Conservation (phyloP, 2,329 filamentous ascomycete genomes). For the Microcyclospora tardicrescens region DNA sequence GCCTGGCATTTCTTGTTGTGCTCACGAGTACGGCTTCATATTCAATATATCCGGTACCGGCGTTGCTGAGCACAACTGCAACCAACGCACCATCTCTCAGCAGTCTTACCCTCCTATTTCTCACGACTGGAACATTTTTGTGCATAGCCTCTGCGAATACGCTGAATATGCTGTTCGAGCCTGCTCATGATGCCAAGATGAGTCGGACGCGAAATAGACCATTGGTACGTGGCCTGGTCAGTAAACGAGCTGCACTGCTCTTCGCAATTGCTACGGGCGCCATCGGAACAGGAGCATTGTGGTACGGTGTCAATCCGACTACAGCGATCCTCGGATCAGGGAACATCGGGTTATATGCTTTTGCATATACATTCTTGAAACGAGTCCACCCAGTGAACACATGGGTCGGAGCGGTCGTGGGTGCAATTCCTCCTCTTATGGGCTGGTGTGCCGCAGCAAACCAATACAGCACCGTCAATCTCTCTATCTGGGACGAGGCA, state of each 20-base stretch:
- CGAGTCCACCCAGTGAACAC: conserved; percentile 78
- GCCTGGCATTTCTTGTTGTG: conserved; percentile 80
- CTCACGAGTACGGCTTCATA: conserved; percentile 85
- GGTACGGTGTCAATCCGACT: conserved; percentile 86
- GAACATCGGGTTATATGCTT: conserved; percentile 84
- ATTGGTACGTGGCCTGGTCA: conserved; percentile 69
- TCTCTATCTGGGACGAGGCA: conserved; percentile 17
- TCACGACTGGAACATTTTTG: conserved; percentile 72
- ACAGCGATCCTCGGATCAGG: conserved; percentile 70
- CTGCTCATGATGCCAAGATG: conserved; percentile 82
- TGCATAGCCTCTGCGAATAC: conserved; percentile 87
- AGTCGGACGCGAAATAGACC: conserved; percentile 82
- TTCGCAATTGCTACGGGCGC: conserved; percentile 67
- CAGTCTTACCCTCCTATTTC: conserved; percentile 80
- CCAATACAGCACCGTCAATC: conserved; percentile 50
- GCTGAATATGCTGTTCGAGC: conserved; percentile 95
- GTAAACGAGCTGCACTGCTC: conserved; percentile 53
- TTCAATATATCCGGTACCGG: conserved; percentile 82
- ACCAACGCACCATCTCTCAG: conserved; percentile 66
- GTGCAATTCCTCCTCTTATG: conserved; percentile 91
- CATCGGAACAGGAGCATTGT: conserved; percentile 59
- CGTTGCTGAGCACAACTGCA: conserved; percentile 59
- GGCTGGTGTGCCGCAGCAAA: conserved; percentile 93
- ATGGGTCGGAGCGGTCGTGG: conserved; percentile 86
- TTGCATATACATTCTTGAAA: conserved; percentile 86